Evolutionary conservation across 768 basidiomycete genomes (phyloP), one percentile per base, ranked within the genome.

Genomic region (Podaxis sp.): DNA sequence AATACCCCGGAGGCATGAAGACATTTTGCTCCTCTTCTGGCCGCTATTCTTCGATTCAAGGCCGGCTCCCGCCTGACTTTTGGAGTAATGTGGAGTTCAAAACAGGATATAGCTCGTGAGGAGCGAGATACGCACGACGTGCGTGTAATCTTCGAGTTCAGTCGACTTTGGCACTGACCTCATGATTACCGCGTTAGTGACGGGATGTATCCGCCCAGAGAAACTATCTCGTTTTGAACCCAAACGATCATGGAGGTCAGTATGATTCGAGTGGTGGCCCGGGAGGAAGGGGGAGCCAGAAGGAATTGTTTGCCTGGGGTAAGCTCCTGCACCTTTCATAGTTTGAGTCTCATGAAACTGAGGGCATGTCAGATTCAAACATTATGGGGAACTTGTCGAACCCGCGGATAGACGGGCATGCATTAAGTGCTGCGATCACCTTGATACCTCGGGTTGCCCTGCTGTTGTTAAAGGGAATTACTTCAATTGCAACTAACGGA

Each of bases 371-470:
- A 74, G 73, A 23, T 86, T 82, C 68, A 84, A 83, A 38, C 82
- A 84, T 68, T 86, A 84, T 64, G 81, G 84, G 21, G 84, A 86
- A 63, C 70, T 85, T 16, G 74, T 85, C 27, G 84, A 86, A 66
- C 84, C 83, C 10, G 72, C 71, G 21, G 82, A 72, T 4, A 69
- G 67, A 2, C 75, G 84, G 1, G 83, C 82, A 5, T 86, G 84
- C 68, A 82, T 86, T 63, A 78, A 76, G 66, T 86, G 84, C 65
- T 86, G 84, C 64, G 79, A 84, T 54, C 77, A 84, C 63, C 75
- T 46, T 82, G 83, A 84, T 61, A 82, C 75, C 10, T 63, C 68
- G 44, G 82, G 83, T 2, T 85, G 84, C 65, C 82, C 82, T 2
- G 68, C 67, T 21, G 83, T 85, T 6, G 18, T 44, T 44, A 6